These are phyloP conservation scores for Mycosphaerella sp. DNA, from an alignment of 2,329 filamentous ascomycete genomes.

Conservation along the genomic window DNA sequence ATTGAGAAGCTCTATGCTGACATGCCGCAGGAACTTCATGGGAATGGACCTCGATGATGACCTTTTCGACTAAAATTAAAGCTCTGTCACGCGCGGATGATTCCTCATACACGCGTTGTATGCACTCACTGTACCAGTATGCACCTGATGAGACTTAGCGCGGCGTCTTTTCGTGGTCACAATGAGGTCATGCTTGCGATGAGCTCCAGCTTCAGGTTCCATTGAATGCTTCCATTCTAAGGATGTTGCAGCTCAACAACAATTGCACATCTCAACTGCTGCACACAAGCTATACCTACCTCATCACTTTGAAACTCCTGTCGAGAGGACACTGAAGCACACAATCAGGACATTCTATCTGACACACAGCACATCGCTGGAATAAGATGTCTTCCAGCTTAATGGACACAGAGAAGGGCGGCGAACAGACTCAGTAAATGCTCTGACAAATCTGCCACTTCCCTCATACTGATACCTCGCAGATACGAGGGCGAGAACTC, in stretches of 20 bases:
- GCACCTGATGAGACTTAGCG: slow-evolving; percentile 20
- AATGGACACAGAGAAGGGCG: slow-evolving; percentile 54
- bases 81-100: too few species aligned
- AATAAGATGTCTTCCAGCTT: slow-evolving; percentile 47
- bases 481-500: slow-evolving; percentile 55
- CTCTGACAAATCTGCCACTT: neutral
- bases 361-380: neutral
- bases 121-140: too few species aligned
- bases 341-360: neutral
- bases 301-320: neutral
- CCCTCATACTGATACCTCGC: neutral
- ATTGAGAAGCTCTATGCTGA: slow-evolving; percentile 12
- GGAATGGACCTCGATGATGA: slow-evolving; percentile 61
- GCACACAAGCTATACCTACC: neutral
- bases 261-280: slow-evolving; percentile 3
- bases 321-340: neutral
- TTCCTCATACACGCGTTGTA: too few species aligned
- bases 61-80: slow-evolving; percentile 33
- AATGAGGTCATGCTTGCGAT: slow-evolving; percentile 9
- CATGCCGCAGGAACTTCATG: slow-evolving; percentile 54
- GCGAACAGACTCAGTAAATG: slow-evolving; percentile 52
- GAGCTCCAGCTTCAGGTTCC: neutral
- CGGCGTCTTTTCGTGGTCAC: slow-evolving; percentile 23
- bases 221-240: neutral
- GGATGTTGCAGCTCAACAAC: slow-evolving; percentile 9